phyloP scores from a whole-genome alignment of 2,329 filamentous ascomycete genomes.

The Botrytis elliptica region DNA sequence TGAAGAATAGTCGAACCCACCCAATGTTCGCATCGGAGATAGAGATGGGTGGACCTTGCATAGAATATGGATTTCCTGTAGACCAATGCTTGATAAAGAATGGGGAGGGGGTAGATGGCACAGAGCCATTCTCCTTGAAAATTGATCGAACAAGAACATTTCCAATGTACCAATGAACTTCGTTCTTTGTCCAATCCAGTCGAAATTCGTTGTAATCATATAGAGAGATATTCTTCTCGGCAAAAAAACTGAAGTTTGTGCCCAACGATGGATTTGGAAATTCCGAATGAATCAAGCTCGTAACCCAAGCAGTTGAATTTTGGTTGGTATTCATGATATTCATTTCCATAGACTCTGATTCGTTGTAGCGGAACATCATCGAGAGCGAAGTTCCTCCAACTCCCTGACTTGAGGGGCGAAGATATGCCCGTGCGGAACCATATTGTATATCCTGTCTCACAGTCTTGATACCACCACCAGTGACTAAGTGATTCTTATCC shows the following conservation, averaged over 20 bases:
- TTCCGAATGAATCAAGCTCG: constrained; percentile 42
- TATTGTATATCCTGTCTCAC: constrained; percentile 47
- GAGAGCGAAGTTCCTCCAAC: constrained; percentile 45
- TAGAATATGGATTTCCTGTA: constrained; percentile 45
- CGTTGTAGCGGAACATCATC: constrained; percentile 48
- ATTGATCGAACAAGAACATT: constrained; percentile 40
- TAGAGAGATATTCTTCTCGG: constrained; percentile 10
- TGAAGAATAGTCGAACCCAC: constrained; percentile 51
- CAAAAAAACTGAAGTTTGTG: constrained; percentile 26
- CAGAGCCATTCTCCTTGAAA: constrained; percentile 34
- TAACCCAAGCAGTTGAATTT: constrained; percentile 41
- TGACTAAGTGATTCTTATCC: constrained; percentile 38
- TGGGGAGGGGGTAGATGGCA: constrained; percentile 45
- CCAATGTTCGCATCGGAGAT: constrained; percentile 45
- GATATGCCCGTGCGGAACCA: constrained; percentile 46
- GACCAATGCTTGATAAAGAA: constrained; percentile 50
- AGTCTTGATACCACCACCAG: constrained; percentile 45
- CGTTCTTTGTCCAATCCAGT: constrained; percentile 48
- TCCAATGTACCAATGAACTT: constrained; percentile 46
- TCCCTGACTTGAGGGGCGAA: constrained; percentile 43
- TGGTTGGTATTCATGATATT: constrained; percentile 48
- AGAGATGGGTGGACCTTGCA: constrained; percentile 45
- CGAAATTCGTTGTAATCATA: constrained; percentile 45
- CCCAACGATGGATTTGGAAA: constrained; percentile 42
- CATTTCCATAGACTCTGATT: constrained; percentile 44